These are phyloP conservation scores for Calvatia gigantea DNA, from an alignment of 768 basidiomycete genomes.

Conservation along the genomic window DNA sequence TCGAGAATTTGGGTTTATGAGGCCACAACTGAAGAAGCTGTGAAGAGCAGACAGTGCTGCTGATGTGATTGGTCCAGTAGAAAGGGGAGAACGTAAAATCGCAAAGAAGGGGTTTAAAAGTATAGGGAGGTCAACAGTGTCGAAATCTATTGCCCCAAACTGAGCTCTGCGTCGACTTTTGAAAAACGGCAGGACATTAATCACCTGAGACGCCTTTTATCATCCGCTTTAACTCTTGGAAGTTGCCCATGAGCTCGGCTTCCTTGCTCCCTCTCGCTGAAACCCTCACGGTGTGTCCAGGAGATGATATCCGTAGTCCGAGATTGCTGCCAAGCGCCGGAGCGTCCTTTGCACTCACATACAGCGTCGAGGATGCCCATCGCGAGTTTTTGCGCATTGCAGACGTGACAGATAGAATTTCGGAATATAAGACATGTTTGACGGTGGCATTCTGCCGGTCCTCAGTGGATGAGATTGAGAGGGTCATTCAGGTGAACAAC, in stretches of 20 bases:
- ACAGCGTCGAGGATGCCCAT: conserved; percentile 79
- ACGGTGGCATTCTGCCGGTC: conserved; percentile 36
- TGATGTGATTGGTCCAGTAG: conserved; percentile 97
- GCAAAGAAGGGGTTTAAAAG: conserved; percentile 89
- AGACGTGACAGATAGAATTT: conserved; percentile 88
- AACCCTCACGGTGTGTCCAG: conserved; percentile 37
- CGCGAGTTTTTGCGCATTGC: conserved; percentile 98
- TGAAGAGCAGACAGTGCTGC: conserved; percentile 85
- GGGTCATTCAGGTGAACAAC: conserved; percentile 19
- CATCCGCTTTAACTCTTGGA: conserved; percentile 77
- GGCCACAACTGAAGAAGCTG: conserved; percentile 77
- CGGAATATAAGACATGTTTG: conserved; percentile 82
- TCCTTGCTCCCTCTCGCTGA: conserved; percentile 60
- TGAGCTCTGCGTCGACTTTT: not conserved
- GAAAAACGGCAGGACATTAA: conserved; percentile 16
- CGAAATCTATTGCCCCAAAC: conserved; percentile 46
- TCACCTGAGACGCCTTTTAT: conserved; percentile 67
- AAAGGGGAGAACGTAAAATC: conserved; percentile 89
- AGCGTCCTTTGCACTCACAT: conserved; percentile 58
- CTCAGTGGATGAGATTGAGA: conserved; percentile 18
- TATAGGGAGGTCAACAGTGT: conserved; percentile 49
- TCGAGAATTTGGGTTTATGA: conserved; percentile 57
- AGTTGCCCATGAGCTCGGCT: conserved; percentile 85
- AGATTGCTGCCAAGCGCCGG: conserved; percentile 70
- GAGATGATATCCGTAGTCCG: conserved; percentile 63